Evolutionary conservation across 1,139 yeast species (phyloP).

Genomic region (Geotrichum bryndzae): DNA sequence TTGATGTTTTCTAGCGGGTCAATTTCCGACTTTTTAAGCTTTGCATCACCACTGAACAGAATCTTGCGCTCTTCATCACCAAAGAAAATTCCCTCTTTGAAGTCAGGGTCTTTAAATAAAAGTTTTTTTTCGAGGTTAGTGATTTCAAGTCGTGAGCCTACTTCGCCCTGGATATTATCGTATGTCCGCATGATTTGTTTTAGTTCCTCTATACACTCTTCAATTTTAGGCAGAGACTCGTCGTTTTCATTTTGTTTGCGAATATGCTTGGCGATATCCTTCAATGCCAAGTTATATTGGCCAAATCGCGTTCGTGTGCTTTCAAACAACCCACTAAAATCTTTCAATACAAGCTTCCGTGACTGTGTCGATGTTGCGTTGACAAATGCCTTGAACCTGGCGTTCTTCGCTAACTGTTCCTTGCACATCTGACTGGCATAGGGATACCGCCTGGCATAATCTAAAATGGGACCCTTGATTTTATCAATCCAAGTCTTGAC

Average conservation of each 20-base stretch:
- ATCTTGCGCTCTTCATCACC: conserved; percentile 10
- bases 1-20: conserved; percentile 1
- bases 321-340: conserved; percentile 13
- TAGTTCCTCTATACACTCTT: conserved; percentile 7
- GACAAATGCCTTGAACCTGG: conserved; percentile 10
- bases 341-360: conserved; percentile 4
- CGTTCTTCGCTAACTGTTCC: neutral
- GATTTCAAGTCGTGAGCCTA: conserved; percentile 8
- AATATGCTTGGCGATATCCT: conserved; percentile 1
- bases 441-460: conserved; percentile 10
- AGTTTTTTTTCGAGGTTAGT: conserved; percentile 6
- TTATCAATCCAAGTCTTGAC: conserved; percentile 9
- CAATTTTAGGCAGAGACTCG: conserved; percentile 4
- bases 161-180: conserved; percentile 11
- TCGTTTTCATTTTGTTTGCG: conserved; percentile 7
- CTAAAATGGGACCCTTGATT: conserved; percentile 10
- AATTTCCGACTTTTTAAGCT: conserved; percentile 6
- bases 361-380: conserved; percentile 1
- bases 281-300: conserved; percentile 8
- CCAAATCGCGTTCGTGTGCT: conserved; percentile 15
- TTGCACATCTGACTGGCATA: conserved; percentile 10
- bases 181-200: conserved; percentile 2
- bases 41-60: conserved; percentile 10
- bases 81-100: conserved; percentile 9
- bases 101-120: conserved; percentile 7